Evolutionary conservation across 2,329 filamentous ascomycete genomes (phyloP), one percentile per base, ranked within the genome.

Genomic region (Talaromyces sp.): DNA sequence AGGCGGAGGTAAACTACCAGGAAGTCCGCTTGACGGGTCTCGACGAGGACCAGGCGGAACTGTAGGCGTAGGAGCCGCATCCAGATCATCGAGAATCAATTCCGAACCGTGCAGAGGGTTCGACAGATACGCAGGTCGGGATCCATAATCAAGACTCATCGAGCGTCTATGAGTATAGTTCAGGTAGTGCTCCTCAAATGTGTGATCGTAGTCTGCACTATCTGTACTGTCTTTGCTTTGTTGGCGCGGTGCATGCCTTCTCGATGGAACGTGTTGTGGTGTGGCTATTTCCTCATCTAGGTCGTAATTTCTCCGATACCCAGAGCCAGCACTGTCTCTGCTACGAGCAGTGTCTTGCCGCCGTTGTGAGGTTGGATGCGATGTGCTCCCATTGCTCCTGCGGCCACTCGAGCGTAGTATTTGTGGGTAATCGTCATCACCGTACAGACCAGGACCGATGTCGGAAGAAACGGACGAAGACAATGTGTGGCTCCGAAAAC

Each of bases 21-120:
- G 74, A 70, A 71, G 27, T 75, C 62, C 76, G 66, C 66, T 75
- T 27, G 81, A 79, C 49, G 78, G 79, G 54, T 77, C 71, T 69
- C 85, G 80, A 68, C 92, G 87, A 65, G 93, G 92, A 5, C 93
- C 93, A 58, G 85, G 89, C 38, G 92, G 92, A 40, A 97, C 84
- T 31, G 88, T 93, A 5, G 94, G 94, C 43, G 90, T 94, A 15
- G 94, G 93, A 29, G 93, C 93, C 61, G 92, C 91, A 74, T 95
- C 91, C 78, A 89, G 88, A 71, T 90, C 86, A 60, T 78, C 73
- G n/a, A 71, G 43, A 10, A 70, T 67, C 15, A 70, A 66, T 19
- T 73, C 72, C 61, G 74, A 69, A 6, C 68, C 70, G n/a, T 64
- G 27, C 36, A 59, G 31, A n/a, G 67, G n/a, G 15, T 72, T 70